Base-by-base conservation (phyloP, 2,329 filamentous ascomycete genomes). In the Aspergillus floridensis region DNA sequence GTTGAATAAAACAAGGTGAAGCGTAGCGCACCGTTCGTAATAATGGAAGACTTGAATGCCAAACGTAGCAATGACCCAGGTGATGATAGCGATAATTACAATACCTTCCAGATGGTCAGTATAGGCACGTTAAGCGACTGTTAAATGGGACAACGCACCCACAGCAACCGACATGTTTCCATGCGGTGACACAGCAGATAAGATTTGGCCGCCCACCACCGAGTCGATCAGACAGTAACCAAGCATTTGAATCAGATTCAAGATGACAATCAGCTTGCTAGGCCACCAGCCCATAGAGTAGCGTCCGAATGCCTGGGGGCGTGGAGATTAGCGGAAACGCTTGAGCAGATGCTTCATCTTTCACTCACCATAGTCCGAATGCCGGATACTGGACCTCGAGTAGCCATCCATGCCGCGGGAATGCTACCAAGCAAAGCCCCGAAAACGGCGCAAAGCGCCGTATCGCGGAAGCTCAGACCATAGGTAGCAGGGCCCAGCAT, bases 211-310 rank as follows among this genome's bases (percentile, higher is more conserved):
- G 2, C 84, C 85, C 16, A 90, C 80, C 5, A 90, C 86, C 35
- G 82, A 85, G 70, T 87, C 84, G 60, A 90, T 84, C 69, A 88
- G 75, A 19, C 80, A 78, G 65, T 88, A 88, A 8, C 86, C 86
- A 2, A 88, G 76, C 67, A 88, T 77, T 22, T 87, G 81, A 49
- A 88, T 81, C 50, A 88, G 76, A 66, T 88, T 88, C 59, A 89
- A 74, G 22, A 88, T 66, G 14, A 86, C 85, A 35, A 87, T 81
- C 7, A 89, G 72, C 71, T 88, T 88, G 55, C 82, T 82, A 0
- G 86, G 86, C 79, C 83, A 88, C 83, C 84, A 88, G 6, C 86
- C 86, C 81, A 88, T 87, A 19, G 82, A 77, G 66, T 86, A 88
- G 12, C 85, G 79, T 4, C 84, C 81, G 64, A 86, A 80, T 29